phyloP scores from a whole-genome alignment of 495 filamentous ascomycete genomes.

The Talaromyces thailandensis region DNA sequence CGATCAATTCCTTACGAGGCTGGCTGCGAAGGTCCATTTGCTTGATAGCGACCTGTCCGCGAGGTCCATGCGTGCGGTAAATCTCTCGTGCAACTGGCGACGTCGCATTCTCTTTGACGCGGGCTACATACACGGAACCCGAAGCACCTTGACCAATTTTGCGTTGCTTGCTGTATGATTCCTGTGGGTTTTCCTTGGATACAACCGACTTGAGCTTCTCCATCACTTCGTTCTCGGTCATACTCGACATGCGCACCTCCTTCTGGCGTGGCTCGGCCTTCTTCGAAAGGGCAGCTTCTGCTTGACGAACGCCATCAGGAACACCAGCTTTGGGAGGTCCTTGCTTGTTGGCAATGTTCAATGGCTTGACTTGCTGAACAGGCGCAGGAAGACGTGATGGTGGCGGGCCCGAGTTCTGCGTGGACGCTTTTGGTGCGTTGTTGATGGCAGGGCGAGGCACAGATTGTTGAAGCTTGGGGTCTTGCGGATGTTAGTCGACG shows the following conservation, averaged over 20 bases:
- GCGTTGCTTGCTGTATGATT: conserved; percentile 95
- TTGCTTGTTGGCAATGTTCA: conserved; percentile 83
- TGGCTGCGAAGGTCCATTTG: conserved; percentile 99
- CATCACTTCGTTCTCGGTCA: conserved; percentile 97
- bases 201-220: conserved; percentile 85
- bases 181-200: conserved; percentile 81
- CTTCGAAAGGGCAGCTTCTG: conserved; percentile 69
- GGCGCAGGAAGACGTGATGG: conserved; percentile 52
- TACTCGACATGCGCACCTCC: conserved; percentile 91
- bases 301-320: conserved; percentile 62
- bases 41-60: conserved; percentile 90
- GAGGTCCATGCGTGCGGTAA: conserved; percentile 57
- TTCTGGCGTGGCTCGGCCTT: conserved; percentile 71
- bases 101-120: conserved; percentile 67
- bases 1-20: conserved; percentile 95
- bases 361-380: conserved; percentile 67
- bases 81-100: conserved; percentile 58
- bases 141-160: conserved; percentile 98
- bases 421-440: conserved; percentile 22
- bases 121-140: conserved; percentile 95
- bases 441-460: conserved; percentile 26
- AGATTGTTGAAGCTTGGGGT: conserved; percentile 35
- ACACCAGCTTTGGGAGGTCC: conserved; percentile 32
- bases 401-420: conserved; percentile 33
- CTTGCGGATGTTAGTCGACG: conserved; percentile 7